Conservation (phyloP, 2,329 filamentous ascomycete genomes). For the Aureobasidium sp. region DNA sequence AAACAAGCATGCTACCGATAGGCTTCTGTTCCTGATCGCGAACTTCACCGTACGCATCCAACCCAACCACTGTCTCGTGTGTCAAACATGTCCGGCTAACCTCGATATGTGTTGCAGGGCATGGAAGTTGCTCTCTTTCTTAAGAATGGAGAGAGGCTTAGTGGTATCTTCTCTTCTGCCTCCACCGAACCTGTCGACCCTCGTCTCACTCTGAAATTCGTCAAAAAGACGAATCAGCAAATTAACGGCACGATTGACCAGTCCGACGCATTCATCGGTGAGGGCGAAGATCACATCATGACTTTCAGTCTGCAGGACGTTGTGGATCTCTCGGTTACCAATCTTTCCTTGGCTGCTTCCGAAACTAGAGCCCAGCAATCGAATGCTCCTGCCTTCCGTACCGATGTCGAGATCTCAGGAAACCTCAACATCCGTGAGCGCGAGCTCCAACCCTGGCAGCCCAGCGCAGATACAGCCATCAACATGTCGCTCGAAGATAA, state of each 20-base stretch:
- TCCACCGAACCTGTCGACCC: constrained; percentile 45
- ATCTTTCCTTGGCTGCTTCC: constrained; percentile 47
- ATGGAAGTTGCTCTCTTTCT: constrained; percentile 49
- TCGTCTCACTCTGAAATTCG: constrained; percentile 59
- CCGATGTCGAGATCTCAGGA: constrained; percentile 81
- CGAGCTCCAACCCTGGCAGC: constrained; percentile 73
- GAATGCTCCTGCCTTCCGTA: constrained; percentile 64
- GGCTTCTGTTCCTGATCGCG: constrained; percentile 51
- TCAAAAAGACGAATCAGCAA: constrained; percentile 44
- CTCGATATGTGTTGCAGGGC: constrained; percentile 37
- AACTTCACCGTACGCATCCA: constrained; percentile 48
- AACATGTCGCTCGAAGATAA: constrained; percentile 64
- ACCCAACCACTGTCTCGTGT: constrained; percentile 14
- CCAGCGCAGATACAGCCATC: constrained; percentile 48
- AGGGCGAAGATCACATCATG: constrained; percentile 47
- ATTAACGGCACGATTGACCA: constrained; percentile 39
- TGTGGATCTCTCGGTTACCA: constrained; percentile 47
- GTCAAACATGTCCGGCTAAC: background rate
- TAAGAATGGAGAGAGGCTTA: constrained; percentile 54
- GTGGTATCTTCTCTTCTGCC: constrained; percentile 53
- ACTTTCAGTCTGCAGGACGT: constrained; percentile 56
- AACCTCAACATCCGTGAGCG: constrained; percentile 57
- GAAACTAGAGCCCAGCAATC: constrained; percentile 51
- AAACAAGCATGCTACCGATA: constrained; percentile 54
- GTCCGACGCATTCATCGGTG: constrained; percentile 39